A percentile compares a stretch with the other conserved stretches of the same genome.
Evolutionary conservation across 768 basidiomycete genomes (phyloP).

Genomic region (Leccinum ochraceum): DNA sequence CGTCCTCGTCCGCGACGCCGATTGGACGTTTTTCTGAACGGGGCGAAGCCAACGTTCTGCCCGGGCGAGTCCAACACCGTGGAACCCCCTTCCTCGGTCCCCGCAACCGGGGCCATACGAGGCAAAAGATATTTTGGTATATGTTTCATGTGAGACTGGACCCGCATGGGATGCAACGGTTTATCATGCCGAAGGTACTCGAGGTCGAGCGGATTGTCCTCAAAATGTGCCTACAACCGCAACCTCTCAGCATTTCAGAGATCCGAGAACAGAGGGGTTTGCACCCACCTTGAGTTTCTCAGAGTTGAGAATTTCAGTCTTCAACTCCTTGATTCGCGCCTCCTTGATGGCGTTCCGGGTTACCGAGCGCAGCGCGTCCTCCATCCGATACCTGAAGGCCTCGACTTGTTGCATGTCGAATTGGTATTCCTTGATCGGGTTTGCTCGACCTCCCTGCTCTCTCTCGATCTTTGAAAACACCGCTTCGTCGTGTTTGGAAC

Average conservation of each 20-base stretch:
- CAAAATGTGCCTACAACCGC: constrained; percentile 82
- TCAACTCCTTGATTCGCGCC: constrained; percentile 91
- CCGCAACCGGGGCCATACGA: constrained; percentile 54
- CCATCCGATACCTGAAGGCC: constrained; percentile 97
- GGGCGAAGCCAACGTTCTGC: constrained; percentile 57
- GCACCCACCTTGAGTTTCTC: constrained; percentile 88
- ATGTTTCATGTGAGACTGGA: constrained; percentile 95
- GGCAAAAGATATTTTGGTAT: constrained; percentile 93
- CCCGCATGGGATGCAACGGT: constrained; percentile 83
- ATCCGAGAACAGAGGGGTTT: not conserved
- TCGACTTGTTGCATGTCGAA: constrained; percentile 97
- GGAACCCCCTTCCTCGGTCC: constrained; percentile 33
- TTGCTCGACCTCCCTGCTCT: constrained; percentile 62
- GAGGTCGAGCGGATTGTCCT: constrained; percentile 93
- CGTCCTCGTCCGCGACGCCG: constrained; percentile 57
- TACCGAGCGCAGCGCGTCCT: constrained; percentile 88
- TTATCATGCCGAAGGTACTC: constrained; percentile 94
- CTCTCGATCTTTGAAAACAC: constrained; percentile 67
- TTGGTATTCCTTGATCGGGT: constrained; percentile 78
- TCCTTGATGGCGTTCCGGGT: constrained; percentile 86
- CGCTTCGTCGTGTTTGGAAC: constrained; percentile 70
- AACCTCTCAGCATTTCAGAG: constrained; percentile 2
- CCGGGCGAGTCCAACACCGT: constrained; percentile 9
- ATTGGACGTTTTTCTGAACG: constrained; percentile 62
- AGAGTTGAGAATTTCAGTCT: constrained; percentile 90